Evolutionary conservation across 306 rosid genomes (phyloP).

Genomic region (barrel medic (Medicago truncatula)): DNA sequence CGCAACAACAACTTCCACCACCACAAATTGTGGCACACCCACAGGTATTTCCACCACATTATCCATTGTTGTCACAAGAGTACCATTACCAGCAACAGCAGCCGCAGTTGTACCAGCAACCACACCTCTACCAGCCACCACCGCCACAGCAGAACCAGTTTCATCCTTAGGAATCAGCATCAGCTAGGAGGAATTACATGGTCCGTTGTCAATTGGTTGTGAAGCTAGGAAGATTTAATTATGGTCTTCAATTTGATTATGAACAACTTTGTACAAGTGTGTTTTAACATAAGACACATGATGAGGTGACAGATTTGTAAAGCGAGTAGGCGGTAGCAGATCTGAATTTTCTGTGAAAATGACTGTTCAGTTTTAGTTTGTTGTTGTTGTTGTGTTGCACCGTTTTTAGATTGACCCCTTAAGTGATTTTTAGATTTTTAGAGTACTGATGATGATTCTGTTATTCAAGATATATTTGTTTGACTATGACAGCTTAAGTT

Average conservation of each 20-base stretch:
- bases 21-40: slow-evolving; percentile 19
- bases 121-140: slow-evolving; percentile 36
- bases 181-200: slow-evolving; percentile 39
- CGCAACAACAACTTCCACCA: slow-evolving; percentile 21
- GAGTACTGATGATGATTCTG: slow-evolving; percentile 54
- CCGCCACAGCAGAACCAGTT: slow-evolving; percentile 40
- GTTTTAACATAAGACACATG: slow-evolving; percentile 41
- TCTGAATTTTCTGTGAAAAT: slow-evolving; percentile 68
- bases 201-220: slow-evolving; percentile 44
- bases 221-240: slow-evolving; percentile 43
- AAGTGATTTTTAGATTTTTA: slow-evolving; percentile 51
- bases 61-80: slow-evolving; percentile 10
- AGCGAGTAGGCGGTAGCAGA: slow-evolving; percentile 72
- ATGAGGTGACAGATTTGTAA: slow-evolving; percentile 63
- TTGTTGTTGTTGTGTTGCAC: slow-evolving; percentile 43
- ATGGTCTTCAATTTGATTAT: slow-evolving; percentile 52
- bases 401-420: slow-evolving; percentile 40
- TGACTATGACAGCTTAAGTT: slow-evolving; percentile 39
- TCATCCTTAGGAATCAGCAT: slow-evolving; percentile 47
- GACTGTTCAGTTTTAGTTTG: slow-evolving; percentile 52
- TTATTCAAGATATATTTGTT: slow-evolving; percentile 48
- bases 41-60: slow-evolving; percentile 29
- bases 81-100: slow-evolving; percentile 43
- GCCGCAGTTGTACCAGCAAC: slow-evolving; percentile 32
- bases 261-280: slow-evolving; percentile 56